phyloP scores from a whole-genome alignment of 2,329 filamentous ascomycete genomes.

The Penicillium freii region DNA sequence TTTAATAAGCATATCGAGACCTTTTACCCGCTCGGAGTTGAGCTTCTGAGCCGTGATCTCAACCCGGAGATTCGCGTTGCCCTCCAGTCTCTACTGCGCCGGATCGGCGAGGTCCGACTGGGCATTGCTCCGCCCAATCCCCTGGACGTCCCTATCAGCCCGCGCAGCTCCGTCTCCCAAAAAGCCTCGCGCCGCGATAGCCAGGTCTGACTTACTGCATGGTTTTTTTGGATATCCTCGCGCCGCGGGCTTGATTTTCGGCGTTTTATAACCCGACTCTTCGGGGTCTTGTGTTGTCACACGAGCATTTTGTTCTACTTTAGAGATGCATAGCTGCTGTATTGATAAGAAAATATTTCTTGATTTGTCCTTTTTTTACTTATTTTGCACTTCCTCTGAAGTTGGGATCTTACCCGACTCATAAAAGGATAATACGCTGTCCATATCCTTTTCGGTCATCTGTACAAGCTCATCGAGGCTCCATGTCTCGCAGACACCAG shows the following conservation, averaged over 20 bases:
- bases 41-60: slow-evolving; percentile 78
- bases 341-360: slow-evolving; percentile 24
- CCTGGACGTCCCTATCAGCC: slow-evolving; percentile 30
- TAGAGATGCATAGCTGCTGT: slow-evolving; percentile 28
- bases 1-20: slow-evolving; percentile 76
- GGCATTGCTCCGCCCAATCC: slow-evolving; percentile 43
- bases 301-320: slow-evolving; percentile 16
- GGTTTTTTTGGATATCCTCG: slow-evolving; percentile 35
- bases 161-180: slow-evolving; percentile 38
- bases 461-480: slow-evolving; percentile 78
- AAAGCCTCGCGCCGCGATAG: slow-evolving; percentile 33
- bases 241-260: slow-evolving; percentile 5
- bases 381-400: slow-evolving; percentile 35
- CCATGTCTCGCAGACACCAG: slow-evolving; percentile 82
- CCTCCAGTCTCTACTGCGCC: slow-evolving; percentile 71
- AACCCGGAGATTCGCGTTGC: slow-evolving; percentile 74
- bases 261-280: slow-evolving; percentile 18
- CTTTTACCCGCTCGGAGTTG: slow-evolving; percentile 84
- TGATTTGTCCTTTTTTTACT: slow-evolving; percentile 2
- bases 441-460: slow-evolving; percentile 82
- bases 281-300: slow-evolving; percentile 18
- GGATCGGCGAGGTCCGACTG: slow-evolving; percentile 74
- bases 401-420: slow-evolving; percentile 40
- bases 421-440: slow-evolving; percentile 75
- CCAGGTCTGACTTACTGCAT: slow-evolving; percentile 19